These are phyloP conservation scores for Hericium rajendrae DNA, from an alignment of 768 basidiomycete species.

Conservation along the genomic window DNA sequence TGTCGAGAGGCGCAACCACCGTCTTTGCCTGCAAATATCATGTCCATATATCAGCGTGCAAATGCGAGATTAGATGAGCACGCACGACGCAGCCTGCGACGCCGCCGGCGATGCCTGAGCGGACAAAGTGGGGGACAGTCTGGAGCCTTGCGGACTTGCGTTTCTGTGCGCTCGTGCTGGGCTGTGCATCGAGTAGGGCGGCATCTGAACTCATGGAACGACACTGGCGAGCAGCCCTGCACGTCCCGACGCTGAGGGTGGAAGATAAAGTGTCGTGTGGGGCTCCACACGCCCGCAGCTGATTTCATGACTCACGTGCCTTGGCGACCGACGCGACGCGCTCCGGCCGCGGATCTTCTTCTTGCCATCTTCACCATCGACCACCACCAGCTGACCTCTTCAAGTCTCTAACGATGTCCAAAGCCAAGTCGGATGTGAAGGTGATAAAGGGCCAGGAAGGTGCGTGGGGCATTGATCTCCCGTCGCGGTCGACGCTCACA, in stretches of 20 bases:
- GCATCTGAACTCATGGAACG: conserved; percentile 25
- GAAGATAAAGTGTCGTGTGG: too few relatives aligned
- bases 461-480: neutral
- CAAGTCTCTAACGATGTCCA: conserved; percentile 1
- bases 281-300: too few relatives aligned
- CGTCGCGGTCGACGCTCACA: neutral
- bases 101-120: conserved; percentile 87
- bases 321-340: neutral
- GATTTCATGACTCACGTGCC: too few relatives aligned
- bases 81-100: conserved; percentile 88
- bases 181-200: conserved; percentile 9
- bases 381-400: neutral
- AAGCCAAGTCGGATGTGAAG: conserved; percentile 10
- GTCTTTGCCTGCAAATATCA: conserved; percentile 67
- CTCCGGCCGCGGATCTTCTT: neutral
- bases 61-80: conserved; percentile 11
- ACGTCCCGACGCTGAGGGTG: neutral
- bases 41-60: conserved; percentile 7
- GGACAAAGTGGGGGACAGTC: conserved; percentile 43
- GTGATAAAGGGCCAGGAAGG: conserved; percentile 14
- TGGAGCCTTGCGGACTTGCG: conserved; percentile 31
- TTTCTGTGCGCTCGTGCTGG: neutral
- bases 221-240: neutral
- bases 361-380: neutral
- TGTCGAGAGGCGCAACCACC: conserved; percentile 88